Evolutionary conservation across 2,329 filamentous ascomycete species (phyloP).

Genomic region (Calonectria pauciramosa): DNA sequence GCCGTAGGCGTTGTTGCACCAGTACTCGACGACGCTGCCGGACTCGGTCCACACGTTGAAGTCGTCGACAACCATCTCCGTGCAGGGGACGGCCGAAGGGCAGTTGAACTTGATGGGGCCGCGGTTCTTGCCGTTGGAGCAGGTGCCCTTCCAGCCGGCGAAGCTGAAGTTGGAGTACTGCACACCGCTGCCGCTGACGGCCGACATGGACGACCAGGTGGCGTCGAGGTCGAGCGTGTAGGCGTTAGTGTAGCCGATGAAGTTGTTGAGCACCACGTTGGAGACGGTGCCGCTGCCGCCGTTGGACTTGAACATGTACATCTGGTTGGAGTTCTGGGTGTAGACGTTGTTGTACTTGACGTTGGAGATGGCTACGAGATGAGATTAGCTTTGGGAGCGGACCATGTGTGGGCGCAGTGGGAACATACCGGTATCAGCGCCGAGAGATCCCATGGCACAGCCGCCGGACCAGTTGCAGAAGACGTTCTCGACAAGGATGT

Average conservation of each 20-base stretch:
- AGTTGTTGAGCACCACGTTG: constrained; percentile 39
- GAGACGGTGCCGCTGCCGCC: constrained; percentile 37
- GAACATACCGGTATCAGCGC: constrained; percentile 24
- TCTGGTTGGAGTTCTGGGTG: constrained; percentile 39
- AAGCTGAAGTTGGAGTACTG: constrained; percentile 40
- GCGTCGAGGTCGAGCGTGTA: constrained; percentile 38
- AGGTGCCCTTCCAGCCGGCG: constrained; percentile 39
- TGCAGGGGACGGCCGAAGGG: constrained; percentile 33
- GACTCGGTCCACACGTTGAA: constrained; percentile 34
- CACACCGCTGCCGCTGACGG: constrained; percentile 30
- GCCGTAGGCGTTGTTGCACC: constrained; percentile 38
- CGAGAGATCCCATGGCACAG: constrained; percentile 38
- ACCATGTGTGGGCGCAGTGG: no score
- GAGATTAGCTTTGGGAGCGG: background rate
- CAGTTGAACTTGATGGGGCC: constrained; percentile 42
- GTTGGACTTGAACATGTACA: constrained; percentile 43
- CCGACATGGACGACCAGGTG: constrained; percentile 36
- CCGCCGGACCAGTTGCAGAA: constrained; percentile 42
- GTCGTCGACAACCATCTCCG: constrained; percentile 36
- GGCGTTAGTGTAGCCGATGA: constrained; percentile 39
- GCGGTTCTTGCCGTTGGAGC: constrained; percentile 32
- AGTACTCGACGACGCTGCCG: constrained; percentile 31
- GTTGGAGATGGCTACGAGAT: constrained; percentile 27
- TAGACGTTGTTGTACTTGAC: constrained; percentile 41
- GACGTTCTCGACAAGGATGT: constrained; percentile 39